Base-by-base conservation (phyloP, 306 rosid genomes). In the Erythrophleum fordii region DNA sequence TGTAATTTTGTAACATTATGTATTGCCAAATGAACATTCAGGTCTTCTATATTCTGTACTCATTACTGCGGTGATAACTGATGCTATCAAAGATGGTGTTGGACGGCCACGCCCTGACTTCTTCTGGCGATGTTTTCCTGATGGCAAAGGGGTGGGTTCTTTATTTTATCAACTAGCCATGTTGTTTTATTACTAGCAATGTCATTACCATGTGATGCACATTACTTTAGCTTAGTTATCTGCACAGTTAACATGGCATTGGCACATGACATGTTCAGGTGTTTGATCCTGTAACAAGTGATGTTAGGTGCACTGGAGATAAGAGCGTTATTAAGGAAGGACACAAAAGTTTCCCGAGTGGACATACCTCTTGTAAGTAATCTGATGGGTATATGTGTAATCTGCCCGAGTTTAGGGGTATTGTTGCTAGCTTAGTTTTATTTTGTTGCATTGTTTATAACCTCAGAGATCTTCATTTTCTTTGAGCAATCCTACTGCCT, bases 101-200 rank as follows among this genome's bases (percentile, higher is more conserved):
- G 98, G 98, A 56, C 84, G 97, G 72, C 98, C 98, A 18, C 94
- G 98, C 23, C 98, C 98, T 61, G 95, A 95, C 78, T 95, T 95
- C 88, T 95, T 91, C 84, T 95, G 98, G 98, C 97, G 98, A 39
- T 95, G 98, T 87, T 95, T 95, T 51, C 97, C 97, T 23, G 81
- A 95, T 84, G 98, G 97, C 29, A 95, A 81, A 84, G 92, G 86
- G 94, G 97, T 92, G 78, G 60, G 92, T 67, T 45, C 73, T 75
- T 51, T 18, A 34, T 14, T 49, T 84, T 56, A 46, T 66, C 18
- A 16, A 55, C 68, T 77, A 56, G 11, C 3, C 35, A 58, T 58
- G 25, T 58, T 39, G 77, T 69, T 46, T 44, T 61, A 64, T 66
- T n/a, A 37, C n/a, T 23, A n/a, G 13, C 76, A 34, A 14, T 78